A percentile compares a stretch with the other conserved stretches of the same genome.
These are phyloP conservation scores for Suillus tomentosus DNA, from an alignment of 768 basidiomycete genomes.

Conservation along the genomic window DNA sequence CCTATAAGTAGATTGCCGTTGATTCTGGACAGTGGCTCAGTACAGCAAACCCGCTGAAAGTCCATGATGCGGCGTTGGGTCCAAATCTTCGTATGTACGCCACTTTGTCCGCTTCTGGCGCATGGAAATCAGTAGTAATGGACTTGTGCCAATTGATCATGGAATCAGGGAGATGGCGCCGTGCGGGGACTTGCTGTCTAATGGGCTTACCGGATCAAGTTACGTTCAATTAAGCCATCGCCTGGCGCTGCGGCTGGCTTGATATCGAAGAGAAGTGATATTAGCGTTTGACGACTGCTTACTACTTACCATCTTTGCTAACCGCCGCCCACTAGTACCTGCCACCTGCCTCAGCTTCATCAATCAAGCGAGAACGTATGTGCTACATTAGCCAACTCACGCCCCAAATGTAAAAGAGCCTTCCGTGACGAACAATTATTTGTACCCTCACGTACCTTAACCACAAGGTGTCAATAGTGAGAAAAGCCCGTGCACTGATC, in stretches of 20 bases:
- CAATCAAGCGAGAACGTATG: constrained; percentile 8
- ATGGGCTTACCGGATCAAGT: constrained; percentile 6
- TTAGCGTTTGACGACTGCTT: not conserved
- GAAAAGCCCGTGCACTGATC: constrained; percentile 2
- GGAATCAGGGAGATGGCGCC: constrained; percentile 1
- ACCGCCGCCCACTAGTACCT: constrained; percentile 2
- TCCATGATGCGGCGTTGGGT: constrained; percentile 2
- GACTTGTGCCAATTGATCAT: constrained; percentile 6
- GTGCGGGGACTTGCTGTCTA: constrained; percentile 1
- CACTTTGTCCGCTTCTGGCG: constrained; percentile 7
- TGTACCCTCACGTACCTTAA: constrained; percentile 5
- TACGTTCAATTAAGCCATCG: not conserved
- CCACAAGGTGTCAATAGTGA: constrained; percentile 9
- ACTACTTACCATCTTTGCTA: not conserved
- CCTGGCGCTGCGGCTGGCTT: not conserved
- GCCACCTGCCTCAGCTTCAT: constrained; percentile 3
- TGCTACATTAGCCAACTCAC: constrained; percentile 5
- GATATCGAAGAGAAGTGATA: constrained; percentile 8
- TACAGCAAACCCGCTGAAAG: constrained; percentile 9
- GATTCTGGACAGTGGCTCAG: not conserved
- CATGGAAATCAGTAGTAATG: not conserved
- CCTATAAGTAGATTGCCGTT: constrained; percentile 7
- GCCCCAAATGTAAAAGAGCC: constrained; percentile 7
- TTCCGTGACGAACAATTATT: constrained; percentile 3
- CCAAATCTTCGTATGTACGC: constrained; percentile 1